phyloP scores from a whole-genome alignment of 257 asterid genomes.

The Solanum virginianum region DNA sequence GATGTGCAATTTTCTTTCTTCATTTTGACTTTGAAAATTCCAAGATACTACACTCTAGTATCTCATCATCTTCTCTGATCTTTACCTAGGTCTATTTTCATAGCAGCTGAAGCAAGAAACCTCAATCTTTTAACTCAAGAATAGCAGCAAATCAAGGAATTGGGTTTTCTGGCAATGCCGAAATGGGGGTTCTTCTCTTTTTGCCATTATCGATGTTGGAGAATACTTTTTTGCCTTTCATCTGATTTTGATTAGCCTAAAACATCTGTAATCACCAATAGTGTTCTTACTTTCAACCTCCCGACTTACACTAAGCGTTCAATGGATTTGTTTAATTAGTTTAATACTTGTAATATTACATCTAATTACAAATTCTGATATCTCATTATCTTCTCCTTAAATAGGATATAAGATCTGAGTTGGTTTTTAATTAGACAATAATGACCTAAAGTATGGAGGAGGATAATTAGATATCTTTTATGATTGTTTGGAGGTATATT shows the following conservation, averaged over 20 bases:
- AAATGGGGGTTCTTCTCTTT: conserved; percentile 19
- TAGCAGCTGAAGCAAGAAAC: conserved; percentile 75
- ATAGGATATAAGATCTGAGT: not conserved
- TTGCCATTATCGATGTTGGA: conserved; percentile 17
- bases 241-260: conserved; percentile 27
- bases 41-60: no score
- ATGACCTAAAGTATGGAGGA: no score
- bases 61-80: no score
- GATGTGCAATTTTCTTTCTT: no score
- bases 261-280: conserved; percentile 41
- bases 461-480: no score
- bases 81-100: not conserved
- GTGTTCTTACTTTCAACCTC: conserved; percentile 22
- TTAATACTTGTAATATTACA: conserved; percentile 6
- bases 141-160: conserved; percentile 15
- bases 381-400: not conserved
- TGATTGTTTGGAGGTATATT: no score
- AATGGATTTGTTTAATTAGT: conserved; percentile 23
- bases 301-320: conserved; percentile 28
- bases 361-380: not conserved
- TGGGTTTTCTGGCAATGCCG: conserved; percentile 10
- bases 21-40: no score
- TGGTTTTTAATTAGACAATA: no score
- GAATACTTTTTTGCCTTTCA: conserved; percentile 14
- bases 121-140: conserved; percentile 27